Percentiles rank a stretch among this genome's conserved stretches.
phyloP scores from a whole-genome alignment of 1,139 yeast genomes.

The Candida tetrigidarum region DNA sequence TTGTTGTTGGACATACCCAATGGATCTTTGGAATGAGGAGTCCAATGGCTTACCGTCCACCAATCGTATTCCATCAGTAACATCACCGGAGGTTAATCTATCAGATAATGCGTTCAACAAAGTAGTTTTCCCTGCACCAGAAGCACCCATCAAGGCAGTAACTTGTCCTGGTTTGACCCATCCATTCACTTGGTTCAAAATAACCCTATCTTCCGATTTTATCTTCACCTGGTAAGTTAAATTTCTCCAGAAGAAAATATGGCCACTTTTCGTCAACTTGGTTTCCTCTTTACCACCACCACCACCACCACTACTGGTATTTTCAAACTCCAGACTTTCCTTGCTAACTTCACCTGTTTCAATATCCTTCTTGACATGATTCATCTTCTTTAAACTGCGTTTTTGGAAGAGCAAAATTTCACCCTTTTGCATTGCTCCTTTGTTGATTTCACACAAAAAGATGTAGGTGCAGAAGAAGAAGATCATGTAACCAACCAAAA shows the following conservation, averaged over 20 bases:
- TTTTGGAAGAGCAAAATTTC: constrained; percentile 66
- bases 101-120: constrained; percentile 39
- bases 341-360: constrained; percentile 13
- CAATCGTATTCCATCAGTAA: constrained; percentile 41
- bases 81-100: constrained; percentile 38
- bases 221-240: constrained; percentile 75
- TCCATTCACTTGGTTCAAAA: constrained; percentile 73
- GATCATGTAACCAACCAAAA: constrained; percentile 56
- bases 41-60: constrained; percentile 39
- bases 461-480: constrained; percentile 62
- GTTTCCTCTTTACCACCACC: constrained; percentile 52
- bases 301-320: constrained; percentile 13
- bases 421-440: constrained; percentile 83
- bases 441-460: constrained; percentile 62
- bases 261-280: constrained; percentile 37
- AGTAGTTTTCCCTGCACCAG: constrained; percentile 43
- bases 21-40: constrained; percentile 42
- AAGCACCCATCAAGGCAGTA: constrained; percentile 37
- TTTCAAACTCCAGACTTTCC: constrained; percentile 24
- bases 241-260: constrained; percentile 80
- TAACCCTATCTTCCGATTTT: constrained; percentile 63
- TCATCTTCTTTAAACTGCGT: constrained; percentile 9
- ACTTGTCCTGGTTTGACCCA: constrained; percentile 47
- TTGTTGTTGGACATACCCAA: constrained; percentile 47
- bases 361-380: constrained; percentile 10